Base-by-base conservation (phyloP, 2,329 filamentous ascomycete genomes). In the Cadophora gregata region DNA sequence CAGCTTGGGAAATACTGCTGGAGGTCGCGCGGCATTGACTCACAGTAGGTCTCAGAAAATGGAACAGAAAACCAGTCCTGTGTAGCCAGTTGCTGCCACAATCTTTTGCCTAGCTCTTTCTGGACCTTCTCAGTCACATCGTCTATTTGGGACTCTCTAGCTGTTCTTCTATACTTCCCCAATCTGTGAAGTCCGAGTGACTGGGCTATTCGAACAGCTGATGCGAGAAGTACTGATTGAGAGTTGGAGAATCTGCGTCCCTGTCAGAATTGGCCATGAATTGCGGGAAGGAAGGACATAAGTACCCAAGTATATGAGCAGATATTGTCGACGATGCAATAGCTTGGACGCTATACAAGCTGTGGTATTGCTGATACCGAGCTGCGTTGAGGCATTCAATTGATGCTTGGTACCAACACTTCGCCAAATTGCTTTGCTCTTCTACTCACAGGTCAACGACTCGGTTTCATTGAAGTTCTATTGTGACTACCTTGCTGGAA, bases 261-360 rank as follows among this genome's bases (percentile, higher is more conserved):
- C 4, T 42, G 38, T 42, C 38, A 42, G 19, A 12, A 42, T 16
- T 42, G 2, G 12, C 56, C 21, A 65, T 59, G 3, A n/a, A 53
- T 45, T 45, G 8, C 62, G 24, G 19, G 19, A 27, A 45, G 21
- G 1, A n/a, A 1, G 10, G n/a, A 29, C 21, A 14, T 45, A 31
- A 50, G 3, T 66, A 67, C 68, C 69, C 83, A 0, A 84, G 77
- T 19, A 83, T 74, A 72, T 85, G 83, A 9, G 82, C 82, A 9
- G 81, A 81, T 3, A 82, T 80, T n/a, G 83, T 83, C 33, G 83
- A 74, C 1, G 79, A 81, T 10, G 81, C 75, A 47, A 85, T 82
- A 4, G 82, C 79, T 70, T 84, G 80, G 3, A 84, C 77, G 0
- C 80, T 78, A 55, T 80, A 78, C 1, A 82, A 76, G 14, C 79